A percentile compares a stretch with the other conserved stretches of the same genome.
Evolutionary conservation across 495 filamentous ascomycete genomes (phyloP).

Genomic region (Aspergillus sclerotioniger): DNA sequence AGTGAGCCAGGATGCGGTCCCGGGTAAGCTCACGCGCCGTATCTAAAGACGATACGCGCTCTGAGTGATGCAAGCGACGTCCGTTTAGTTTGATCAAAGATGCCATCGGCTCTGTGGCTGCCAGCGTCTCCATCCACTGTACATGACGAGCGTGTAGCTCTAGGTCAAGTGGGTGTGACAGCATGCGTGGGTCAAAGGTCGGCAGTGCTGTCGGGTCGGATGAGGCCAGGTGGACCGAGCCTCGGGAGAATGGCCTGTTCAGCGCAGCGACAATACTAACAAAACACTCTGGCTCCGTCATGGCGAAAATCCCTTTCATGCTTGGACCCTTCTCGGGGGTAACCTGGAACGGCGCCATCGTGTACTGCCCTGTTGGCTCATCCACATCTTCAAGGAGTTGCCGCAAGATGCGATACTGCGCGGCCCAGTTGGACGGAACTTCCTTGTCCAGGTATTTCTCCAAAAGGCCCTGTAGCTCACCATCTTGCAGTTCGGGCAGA

Average conservation of each 20-base stretch:
- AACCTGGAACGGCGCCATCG: constrained; percentile 2
- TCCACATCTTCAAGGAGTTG: constrained; percentile 24
- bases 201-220: not conserved
- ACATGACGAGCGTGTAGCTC: constrained; percentile 25
- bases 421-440: constrained; percentile 12
- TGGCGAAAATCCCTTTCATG: constrained; percentile 4
- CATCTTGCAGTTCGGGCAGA: constrained; percentile 1
- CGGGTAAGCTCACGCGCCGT: not conserved
- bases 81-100: constrained; percentile 2
- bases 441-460: not conserved
- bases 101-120: not conserved
- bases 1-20: not conserved
- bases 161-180: not conserved
- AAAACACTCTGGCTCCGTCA: not conserved
- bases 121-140: constrained; percentile 3
- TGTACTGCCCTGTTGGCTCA: constrained; percentile 7
- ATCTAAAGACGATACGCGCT: not conserved
- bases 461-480: not conserved
- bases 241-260: constrained; percentile 51
- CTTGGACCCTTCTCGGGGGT: not conserved
- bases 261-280: constrained; percentile 30
- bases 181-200: not conserved
- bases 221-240: constrained; percentile 43
- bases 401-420: constrained; percentile 51
- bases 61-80: not conserved